These are phyloP conservation scores for Gymnopus androsaceus DNA, from an alignment of 1,284 basidiomycete genomes.

Conservation along the genomic window DNA sequence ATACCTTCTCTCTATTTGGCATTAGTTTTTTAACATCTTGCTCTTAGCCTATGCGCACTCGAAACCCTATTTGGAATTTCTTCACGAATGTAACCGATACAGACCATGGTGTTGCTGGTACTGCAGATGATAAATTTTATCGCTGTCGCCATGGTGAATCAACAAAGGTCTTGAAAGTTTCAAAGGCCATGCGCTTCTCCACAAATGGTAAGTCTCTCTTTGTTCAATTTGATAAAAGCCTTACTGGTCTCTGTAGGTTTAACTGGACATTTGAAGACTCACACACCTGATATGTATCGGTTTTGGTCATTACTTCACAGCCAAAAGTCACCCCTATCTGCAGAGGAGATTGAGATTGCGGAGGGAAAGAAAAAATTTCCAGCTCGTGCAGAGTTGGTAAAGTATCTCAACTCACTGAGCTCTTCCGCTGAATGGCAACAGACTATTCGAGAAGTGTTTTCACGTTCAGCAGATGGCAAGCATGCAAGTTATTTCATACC, in stretches of 20 bases:
- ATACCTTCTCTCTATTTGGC: too few relatives aligned
- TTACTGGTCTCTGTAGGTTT: neutral
- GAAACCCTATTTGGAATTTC: constrained; percentile 26
- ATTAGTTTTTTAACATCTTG: too few relatives aligned
- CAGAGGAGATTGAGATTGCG: constrained; percentile 16
- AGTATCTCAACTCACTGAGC: neutral
- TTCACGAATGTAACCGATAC: constrained; percentile 17
- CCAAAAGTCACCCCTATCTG: constrained; percentile 1
- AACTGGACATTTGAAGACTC: constrained; percentile 14
- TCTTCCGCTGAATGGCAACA: too few relatives aligned
- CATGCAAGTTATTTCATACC: neutral
- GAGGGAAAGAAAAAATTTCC: constrained; percentile 6
- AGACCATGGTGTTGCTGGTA: constrained; percentile 7
- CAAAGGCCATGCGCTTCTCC: constrained; percentile 21
- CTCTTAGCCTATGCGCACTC: too few relatives aligned
- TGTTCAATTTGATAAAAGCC: neutral
- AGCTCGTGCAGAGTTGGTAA: constrained; percentile 6
- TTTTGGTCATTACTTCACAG: constrained; percentile 11
- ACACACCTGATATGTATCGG: constrained; percentile 11
- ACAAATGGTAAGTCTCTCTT: neutral
- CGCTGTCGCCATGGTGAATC: constrained; percentile 24
- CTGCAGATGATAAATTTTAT: constrained; percentile 21
- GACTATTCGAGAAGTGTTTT: neutral
- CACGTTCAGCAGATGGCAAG: neutral
- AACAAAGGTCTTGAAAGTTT: constrained; percentile 22